Percentiles rank a stretch among this genome's conserved stretches.
These are phyloP conservation scores for Lanmaoa pseudosensibilis DNA, from an alignment of 768 basidiomycete species.

Conservation along the genomic window DNA sequence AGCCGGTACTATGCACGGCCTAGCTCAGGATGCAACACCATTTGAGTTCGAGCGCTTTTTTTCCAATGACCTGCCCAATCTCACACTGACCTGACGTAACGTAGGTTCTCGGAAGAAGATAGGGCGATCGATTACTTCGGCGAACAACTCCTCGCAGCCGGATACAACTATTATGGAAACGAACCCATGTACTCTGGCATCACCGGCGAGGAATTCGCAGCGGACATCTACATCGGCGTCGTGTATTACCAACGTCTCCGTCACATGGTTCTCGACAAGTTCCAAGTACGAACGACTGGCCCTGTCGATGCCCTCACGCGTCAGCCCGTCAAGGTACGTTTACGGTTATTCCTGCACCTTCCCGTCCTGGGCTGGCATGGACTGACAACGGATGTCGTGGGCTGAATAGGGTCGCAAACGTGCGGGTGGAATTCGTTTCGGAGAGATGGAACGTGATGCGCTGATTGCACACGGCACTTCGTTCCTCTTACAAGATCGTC, in stretches of 20 bases:
- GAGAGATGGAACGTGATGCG: slow-evolving; percentile 99
- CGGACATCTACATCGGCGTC: slow-evolving; percentile 97
- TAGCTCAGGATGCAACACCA: slow-evolving; percentile 97
- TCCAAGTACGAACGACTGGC: slow-evolving; percentile 98
- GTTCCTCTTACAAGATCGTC: slow-evolving; percentile 94
- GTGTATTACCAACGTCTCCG: slow-evolving; percentile 98
- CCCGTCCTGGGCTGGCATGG: neutral
- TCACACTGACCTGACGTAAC: slow-evolving; percentile 10
- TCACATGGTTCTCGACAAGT: slow-evolving; percentile 99
- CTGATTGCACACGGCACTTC: slow-evolving; percentile 98
- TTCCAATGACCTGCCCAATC: neutral
- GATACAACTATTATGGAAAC: slow-evolving; percentile 99
- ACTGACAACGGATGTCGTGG: slow-evolving; percentile 6
- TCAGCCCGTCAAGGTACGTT: slow-evolving; percentile 90
- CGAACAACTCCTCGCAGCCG: slow-evolving; percentile 86
- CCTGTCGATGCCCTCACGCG: slow-evolving; percentile 94
- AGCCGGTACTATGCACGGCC: slow-evolving; percentile 96
- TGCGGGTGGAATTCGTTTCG: slow-evolving; percentile 97
- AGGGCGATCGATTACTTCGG: slow-evolving; percentile 99
- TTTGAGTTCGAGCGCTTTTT: slow-evolving; percentile 70
- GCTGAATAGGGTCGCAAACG: slow-evolving; percentile 87
- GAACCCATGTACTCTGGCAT: slow-evolving; percentile 99
- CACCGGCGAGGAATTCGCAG: slow-evolving; percentile 97
- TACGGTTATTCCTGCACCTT: neutral
- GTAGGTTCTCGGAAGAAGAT: slow-evolving; percentile 91